These are phyloP conservation scores for Sclerotinia borealis DNA, from an alignment of 2,329 filamentous ascomycete species.

Conservation along the genomic window DNA sequence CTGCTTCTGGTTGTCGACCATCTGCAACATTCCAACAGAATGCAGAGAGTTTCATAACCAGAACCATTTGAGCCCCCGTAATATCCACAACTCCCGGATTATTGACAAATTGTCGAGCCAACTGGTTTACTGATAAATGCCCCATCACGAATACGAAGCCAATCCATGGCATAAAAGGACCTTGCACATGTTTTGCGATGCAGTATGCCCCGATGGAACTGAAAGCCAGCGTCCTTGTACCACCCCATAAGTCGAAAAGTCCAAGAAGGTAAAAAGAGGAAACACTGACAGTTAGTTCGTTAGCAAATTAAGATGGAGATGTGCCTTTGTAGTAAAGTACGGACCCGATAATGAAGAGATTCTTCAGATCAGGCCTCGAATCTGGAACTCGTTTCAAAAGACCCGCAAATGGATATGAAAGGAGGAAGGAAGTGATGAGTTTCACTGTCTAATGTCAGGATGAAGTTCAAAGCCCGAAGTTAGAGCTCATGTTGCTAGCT, in stretches of 20 bases:
- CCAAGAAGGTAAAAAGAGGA: constrained; percentile 89
- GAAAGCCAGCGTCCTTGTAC: constrained; percentile 71
- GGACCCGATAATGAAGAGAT: constrained; percentile 76
- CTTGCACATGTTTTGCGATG: constrained; percentile 77
- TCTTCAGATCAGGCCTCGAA: constrained; percentile 74
- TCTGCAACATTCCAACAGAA: constrained; percentile 99
- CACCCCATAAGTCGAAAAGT: constrained; percentile 86
- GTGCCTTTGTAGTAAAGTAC: constrained; percentile 20
- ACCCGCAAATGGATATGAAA: constrained; percentile 87
- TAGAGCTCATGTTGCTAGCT: not conserved
- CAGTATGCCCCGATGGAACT: constrained; percentile 74
- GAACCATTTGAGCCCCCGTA: constrained; percentile 93
- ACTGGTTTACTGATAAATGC: constrained; percentile 88
- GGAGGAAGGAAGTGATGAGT: constrained; percentile 79
- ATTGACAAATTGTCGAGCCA: constrained; percentile 68
- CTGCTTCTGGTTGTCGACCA: constrained; percentile 69
- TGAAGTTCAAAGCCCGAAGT: not conserved
- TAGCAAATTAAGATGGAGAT: not conserved
- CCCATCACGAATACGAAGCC: constrained; percentile 92
- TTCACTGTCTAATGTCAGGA: constrained; percentile 60
- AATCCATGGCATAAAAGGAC: constrained; percentile 96
- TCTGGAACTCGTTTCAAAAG: constrained; percentile 88
- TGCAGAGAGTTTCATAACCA: constrained; percentile 94
- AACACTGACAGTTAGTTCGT: constrained; percentile 43
- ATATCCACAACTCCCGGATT: constrained; percentile 71